Evolutionary conservation across 495 filamentous ascomycete species (phyloP).

Genomic region (Penicillium arizonense): DNA sequence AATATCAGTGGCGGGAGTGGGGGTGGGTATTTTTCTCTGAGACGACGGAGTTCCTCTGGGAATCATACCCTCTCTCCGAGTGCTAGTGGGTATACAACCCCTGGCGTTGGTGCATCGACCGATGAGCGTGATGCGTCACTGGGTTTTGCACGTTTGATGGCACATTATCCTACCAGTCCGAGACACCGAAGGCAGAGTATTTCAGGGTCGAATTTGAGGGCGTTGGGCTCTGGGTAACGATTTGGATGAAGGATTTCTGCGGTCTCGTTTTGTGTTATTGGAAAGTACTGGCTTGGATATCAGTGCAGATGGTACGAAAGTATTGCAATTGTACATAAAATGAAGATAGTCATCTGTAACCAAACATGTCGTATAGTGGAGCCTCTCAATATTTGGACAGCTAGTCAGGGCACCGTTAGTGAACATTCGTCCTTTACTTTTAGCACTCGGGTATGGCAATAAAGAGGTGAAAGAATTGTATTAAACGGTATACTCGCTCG

Average conservation of each 20-base stretch:
- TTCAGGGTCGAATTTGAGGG: conserved; percentile 24
- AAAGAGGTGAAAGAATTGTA: too few species aligned
- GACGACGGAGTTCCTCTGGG: conserved; percentile 8
- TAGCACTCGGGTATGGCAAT: too few species aligned
- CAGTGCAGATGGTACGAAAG: too few species aligned
- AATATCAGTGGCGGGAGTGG: conserved; percentile 3
- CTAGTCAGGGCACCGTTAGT: too few species aligned
- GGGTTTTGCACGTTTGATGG: conserved; percentile 19
- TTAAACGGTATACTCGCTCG: too few species aligned
- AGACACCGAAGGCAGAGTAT: conserved; percentile 31
- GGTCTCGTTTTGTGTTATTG: not conserved
- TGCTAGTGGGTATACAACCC: conserved; percentile 25
- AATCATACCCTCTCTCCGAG: conserved; percentile 12
- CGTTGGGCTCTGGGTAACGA: not conserved
- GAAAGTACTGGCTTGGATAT: not conserved
- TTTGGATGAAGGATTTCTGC: not conserved
- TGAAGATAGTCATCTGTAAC: too few species aligned
- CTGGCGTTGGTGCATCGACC: conserved; percentile 16
- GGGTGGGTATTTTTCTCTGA: conserved; percentile 32
- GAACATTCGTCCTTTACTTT: too few species aligned
- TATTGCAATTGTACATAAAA: too few species aligned
- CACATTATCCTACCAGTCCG: conserved; percentile 29
- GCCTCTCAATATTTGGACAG: too few species aligned
- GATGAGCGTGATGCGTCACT: conserved; percentile 25
- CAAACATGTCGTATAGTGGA: too few species aligned